A percentile compares a stretch with the other conserved stretches of the same genome.
Conservation (phyloP, 148 eudicot species). For the Arctostaphylos glauca region DNA sequence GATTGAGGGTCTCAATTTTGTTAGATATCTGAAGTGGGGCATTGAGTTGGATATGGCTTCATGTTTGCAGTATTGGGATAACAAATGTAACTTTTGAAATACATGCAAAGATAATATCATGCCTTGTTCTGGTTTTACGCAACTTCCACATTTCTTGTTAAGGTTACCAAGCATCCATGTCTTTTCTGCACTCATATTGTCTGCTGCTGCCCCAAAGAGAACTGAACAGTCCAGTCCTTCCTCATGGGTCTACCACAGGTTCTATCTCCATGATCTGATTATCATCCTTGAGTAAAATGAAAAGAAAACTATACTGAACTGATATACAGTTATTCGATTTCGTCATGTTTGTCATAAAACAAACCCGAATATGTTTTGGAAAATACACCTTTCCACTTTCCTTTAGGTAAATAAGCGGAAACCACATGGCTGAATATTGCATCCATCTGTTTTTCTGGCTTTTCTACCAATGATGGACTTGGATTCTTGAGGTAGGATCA, state of each 20-base stretch:
- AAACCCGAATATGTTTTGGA: background rate
- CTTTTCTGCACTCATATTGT: background rate
- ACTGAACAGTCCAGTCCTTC: background rate
- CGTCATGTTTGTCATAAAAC: background rate
- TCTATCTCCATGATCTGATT: background rate
- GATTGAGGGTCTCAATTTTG: constrained; percentile 31
- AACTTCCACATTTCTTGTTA: constrained; percentile 4
- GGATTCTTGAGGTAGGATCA: no score
- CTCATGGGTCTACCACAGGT: background rate
- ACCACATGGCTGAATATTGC: background rate
- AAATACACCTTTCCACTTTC: background rate
- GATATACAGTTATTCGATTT: background rate
- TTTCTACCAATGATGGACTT: no score
- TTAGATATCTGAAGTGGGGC: background rate
- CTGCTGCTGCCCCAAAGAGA: background rate
- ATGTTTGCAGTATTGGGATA: background rate
- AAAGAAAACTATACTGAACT: background rate
- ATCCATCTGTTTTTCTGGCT: background rate
- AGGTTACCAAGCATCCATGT: background rate
- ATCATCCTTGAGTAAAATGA: background rate
- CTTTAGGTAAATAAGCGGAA: background rate
- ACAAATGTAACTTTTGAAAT: background rate
- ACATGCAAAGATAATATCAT: background rate
- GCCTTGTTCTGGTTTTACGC: background rate
- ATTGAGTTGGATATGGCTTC: constrained; percentile 10